These are phyloP conservation scores for Trichoderma orchidacearum DNA, from an alignment of 495 filamentous ascomycete species.

Conservation along the genomic window DNA sequence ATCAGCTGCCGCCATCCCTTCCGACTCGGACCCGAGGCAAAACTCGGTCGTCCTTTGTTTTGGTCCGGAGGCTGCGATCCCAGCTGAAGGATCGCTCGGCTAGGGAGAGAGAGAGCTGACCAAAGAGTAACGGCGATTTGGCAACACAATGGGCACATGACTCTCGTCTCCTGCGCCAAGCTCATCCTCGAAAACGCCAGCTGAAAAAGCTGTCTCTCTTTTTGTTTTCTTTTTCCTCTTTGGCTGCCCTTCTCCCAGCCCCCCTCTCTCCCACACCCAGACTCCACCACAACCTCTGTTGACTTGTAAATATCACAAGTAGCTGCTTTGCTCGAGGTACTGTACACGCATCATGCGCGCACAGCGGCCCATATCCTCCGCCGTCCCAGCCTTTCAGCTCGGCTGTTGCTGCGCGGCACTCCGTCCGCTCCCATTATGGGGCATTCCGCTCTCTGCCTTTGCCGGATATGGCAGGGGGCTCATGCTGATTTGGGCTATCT, in stretches of 20 bases:
- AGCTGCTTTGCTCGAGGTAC: no score
- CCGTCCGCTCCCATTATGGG: no score
- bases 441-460: background rate
- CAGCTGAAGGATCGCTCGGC: background rate
- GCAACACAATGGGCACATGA: background rate
- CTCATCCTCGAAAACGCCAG: background rate
- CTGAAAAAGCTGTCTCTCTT: no score
- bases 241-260: background rate
- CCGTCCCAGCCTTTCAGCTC: background rate
- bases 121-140: background rate
- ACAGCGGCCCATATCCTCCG: background rate
- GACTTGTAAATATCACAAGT: background rate
- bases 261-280: background rate
- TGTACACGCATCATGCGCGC: background rate
- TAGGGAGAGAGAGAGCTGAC: background rate
- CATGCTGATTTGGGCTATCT: background rate
- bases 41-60: background rate
- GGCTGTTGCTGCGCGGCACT: background rate
- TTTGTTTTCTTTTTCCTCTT: no score
- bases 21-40: background rate
- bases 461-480: background rate
- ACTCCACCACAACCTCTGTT: background rate
- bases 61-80: background rate
- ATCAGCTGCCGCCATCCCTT: background rate
- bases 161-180: background rate